Base-by-base conservation (phyloP, 768 basidiomycete genomes). In the Macrolepiota dolichaula region DNA sequence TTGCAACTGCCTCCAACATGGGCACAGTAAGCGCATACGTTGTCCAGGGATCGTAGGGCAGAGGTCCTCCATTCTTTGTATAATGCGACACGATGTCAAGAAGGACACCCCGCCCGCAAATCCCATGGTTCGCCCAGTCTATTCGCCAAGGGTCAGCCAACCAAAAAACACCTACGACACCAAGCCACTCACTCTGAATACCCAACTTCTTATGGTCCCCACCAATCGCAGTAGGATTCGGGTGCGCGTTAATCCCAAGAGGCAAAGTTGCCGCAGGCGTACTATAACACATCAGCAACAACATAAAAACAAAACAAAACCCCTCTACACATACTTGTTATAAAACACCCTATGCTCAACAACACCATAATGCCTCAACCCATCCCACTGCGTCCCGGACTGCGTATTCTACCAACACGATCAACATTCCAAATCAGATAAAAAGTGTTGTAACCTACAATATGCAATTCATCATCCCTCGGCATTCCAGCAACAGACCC, bases 61-160 rank as follows among this genome's bases (percentile, higher is more conserved):
- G 70, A 4, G 69, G 62, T 2, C 65, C 68, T 6, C 74, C 69
- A 2, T 70, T 68, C 9, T 76, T 74, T 0, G 79, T 81, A 60
- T 81, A 80, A 70, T 81, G 82, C 11, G 76, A 70, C 57, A 88
- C 84, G 36, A 88, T 70, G 71, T 90, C 87, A 36, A 89, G 78
- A 22, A 89, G 72, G 51, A 89, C 84, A 19, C 86, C 88, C 2
- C 88, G 81, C 1, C 87, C 86, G 55, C 85, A 85, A 46, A 88
- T 87, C 0, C 88, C 87, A 66, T 88, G 88, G 19, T 78, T 79
- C 1, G 88, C 84, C 87, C 86, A 89, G 67, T 88, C 88, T 88
- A 22, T 24, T 24, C 22, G 0, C 12, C 19, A 49, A 24, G n/a
- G n/a, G n/a, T n/a, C n/a, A n/a, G n/a, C n/a, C n/a, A n/a, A 12